Conservation (phyloP, 352 stramenopile species). For the Pythium guiyangense region DNA sequence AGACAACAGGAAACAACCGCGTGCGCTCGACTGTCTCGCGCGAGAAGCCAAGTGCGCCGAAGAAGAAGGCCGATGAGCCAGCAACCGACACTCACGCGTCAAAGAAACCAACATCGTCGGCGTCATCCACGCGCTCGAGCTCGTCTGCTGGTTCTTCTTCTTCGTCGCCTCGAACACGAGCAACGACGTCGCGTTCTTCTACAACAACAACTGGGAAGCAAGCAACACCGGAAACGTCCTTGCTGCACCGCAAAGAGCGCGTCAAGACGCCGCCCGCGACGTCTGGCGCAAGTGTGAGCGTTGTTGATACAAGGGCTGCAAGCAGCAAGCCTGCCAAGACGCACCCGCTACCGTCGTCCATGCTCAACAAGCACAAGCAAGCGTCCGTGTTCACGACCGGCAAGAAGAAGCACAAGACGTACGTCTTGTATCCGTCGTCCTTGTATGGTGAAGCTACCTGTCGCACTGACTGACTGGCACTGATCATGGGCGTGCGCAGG, state of each 20-base stretch:
- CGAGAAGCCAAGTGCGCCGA: conserved; percentile 8
- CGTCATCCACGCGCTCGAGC: conserved; percentile 5
- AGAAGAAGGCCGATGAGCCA: conserved; percentile 10
- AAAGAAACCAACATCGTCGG: conserved; percentile 3
- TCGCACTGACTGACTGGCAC: not conserved
- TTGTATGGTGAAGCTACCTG: not conserved
- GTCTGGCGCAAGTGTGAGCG: conserved; percentile 11
- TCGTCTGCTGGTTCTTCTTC: conserved; percentile 6
- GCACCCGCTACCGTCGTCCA: conserved; percentile 44
- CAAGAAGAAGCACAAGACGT: conserved; percentile 81
- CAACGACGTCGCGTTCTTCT: not conserved
- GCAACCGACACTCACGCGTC: not conserved
- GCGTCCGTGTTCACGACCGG: conserved; percentile 56
- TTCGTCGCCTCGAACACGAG: not conserved
- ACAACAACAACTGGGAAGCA: conserved; percentile 4
- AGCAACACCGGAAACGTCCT: conserved; percentile 3
- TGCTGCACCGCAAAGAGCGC: conserved; percentile 9
- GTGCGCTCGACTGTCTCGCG: conserved; percentile 10
- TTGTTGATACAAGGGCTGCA: not conserved
- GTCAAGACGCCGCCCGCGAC: conserved; percentile 15
- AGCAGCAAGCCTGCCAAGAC: conserved; percentile 4
- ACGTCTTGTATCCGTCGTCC: conserved; percentile 6
- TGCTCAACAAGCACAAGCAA: conserved; percentile 72
- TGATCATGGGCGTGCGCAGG: conserved; percentile 13
- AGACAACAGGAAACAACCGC: conserved; percentile 6